Evolutionary conservation across 1,284 basidiomycete genomes (phyloP).

Genomic region (Tausonia pullulans): DNA sequence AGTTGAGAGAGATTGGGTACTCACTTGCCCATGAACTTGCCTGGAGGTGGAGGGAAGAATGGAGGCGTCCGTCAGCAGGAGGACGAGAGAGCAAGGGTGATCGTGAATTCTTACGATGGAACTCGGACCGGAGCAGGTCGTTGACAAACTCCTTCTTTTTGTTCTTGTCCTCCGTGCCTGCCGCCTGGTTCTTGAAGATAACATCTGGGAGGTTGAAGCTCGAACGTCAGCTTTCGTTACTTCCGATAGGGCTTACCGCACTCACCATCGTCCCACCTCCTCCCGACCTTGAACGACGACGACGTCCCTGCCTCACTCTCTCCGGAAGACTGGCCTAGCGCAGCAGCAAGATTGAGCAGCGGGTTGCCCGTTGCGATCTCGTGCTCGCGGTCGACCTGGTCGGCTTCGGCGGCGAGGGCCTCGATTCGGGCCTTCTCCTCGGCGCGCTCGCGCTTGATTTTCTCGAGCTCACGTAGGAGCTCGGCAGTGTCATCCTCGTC

Average conservation of each 20-base stretch:
- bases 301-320: slow-evolving; percentile 49
- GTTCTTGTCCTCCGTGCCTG: slow-evolving; percentile 49
- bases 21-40: slow-evolving; percentile 7
- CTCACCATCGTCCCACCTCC: slow-evolving; percentile 86
- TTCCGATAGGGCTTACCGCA: slow-evolving; percentile 3
- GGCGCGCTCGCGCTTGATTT: slow-evolving; percentile 86
- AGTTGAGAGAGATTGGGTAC: not conserved
- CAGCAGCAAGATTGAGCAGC: slow-evolving; percentile 74
- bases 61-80: not conserved
- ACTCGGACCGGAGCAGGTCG: slow-evolving; percentile 80
- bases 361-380: slow-evolving; percentile 79
- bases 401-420: slow-evolving; percentile 47
- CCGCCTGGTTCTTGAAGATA: slow-evolving; percentile 94
- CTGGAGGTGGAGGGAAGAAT: not conserved
- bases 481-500: slow-evolving; percentile 85
- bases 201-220: slow-evolving; percentile 46
- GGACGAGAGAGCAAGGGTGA: not conserved
- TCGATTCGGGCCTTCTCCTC: slow-evolving; percentile 61
- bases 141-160: slow-evolving; percentile 78
- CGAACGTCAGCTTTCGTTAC: not conserved
- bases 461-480: slow-evolving; percentile 80
- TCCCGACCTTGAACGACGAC: slow-evolving; percentile 65
- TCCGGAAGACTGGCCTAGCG: slow-evolving; percentile 57
- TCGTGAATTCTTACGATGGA: slow-evolving; percentile 46
- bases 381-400: slow-evolving; percentile 56